phyloP scores from a whole-genome alignment of 2,329 filamentous ascomycete genomes.

The Aspergillus puulaauensis region DNA sequence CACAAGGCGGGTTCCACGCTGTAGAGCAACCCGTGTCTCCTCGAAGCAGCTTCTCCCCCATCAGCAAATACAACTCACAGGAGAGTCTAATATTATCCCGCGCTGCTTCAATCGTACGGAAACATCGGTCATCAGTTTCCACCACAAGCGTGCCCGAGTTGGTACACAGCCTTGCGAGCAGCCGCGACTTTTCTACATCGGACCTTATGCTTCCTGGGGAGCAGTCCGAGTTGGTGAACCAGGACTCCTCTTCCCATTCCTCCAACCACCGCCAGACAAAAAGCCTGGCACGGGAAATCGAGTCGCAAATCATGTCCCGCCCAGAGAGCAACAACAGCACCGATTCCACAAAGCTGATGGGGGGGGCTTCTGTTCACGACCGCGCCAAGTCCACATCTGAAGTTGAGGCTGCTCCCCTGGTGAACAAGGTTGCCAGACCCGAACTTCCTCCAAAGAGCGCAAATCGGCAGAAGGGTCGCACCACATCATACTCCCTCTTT shows the following conservation, averaged over 20 bases:
- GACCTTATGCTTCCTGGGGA: conserved; percentile 24
- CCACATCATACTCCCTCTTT: conserved; percentile 43
- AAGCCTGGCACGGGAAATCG: conserved; percentile 36
- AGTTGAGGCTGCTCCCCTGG: conserved; percentile 24
- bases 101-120: conserved; percentile 47
- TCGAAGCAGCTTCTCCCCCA: conserved; percentile 51
- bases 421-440: conserved; percentile 17
- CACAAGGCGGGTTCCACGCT: conserved; percentile 42
- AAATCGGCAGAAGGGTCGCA: conserved; percentile 35
- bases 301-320: conserved; percentile 30
- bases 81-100: conserved; percentile 56
- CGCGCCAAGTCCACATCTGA: conserved; percentile 39
- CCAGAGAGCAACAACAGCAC: conserved; percentile 27
- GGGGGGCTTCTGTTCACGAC: conserved; percentile 28
- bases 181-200: conserved; percentile 37
- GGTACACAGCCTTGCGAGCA: conserved; percentile 41
- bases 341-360: conserved; percentile 25
- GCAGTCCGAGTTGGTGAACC: conserved; percentile 15
- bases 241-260: conserved; percentile 22
- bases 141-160: conserved; percentile 47
- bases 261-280: conserved; percentile 35
- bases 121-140: conserved; percentile 49
- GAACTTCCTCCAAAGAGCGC: conserved; percentile 27
- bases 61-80: conserved; percentile 58
- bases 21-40: conserved; percentile 39